A percentile compares a stretch with the other conserved stretches of the same genome.
Conservation (phyloP, 805 yeast species). For the Debaryomyces castellii region DNA sequence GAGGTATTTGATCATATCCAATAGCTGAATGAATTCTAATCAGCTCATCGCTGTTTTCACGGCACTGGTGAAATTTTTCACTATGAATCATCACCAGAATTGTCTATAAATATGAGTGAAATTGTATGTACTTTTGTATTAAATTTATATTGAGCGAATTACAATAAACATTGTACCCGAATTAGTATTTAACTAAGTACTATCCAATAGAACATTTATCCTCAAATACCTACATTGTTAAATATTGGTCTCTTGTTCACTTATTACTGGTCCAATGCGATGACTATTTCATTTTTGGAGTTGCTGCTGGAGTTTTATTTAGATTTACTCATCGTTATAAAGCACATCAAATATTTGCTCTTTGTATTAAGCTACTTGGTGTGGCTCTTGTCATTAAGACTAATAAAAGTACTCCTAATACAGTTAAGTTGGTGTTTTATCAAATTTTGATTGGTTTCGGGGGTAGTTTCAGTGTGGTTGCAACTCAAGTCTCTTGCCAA, state of each 20-base stretch:
- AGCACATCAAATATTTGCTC: conserved; percentile 30
- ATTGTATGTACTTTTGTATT: too few relatives aligned
- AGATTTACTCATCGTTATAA: conserved; percentile 38
- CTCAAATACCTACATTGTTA: conserved; percentile 30
- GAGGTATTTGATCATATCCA: too few relatives aligned
- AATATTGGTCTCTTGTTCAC: conserved; percentile 25
- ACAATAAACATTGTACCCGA: too few relatives aligned
- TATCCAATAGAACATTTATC: too few relatives aligned
- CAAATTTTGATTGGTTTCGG: conserved; percentile 39
- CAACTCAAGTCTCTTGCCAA: conserved; percentile 29
- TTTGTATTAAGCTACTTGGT: conserved; percentile 6
- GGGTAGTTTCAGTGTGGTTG: conserved; percentile 37
- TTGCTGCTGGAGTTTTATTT: conserved; percentile 31
- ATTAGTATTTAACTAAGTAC: too few relatives aligned
- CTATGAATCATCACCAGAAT: too few relatives aligned
- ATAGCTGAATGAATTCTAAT: too few relatives aligned
- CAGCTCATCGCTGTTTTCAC: too few relatives aligned
- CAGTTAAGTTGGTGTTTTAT: conserved; percentile 29
- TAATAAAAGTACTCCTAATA: conserved; percentile 15
- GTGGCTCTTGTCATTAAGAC: background rate
- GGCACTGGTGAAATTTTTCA: too few relatives aligned
- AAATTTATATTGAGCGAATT: too few relatives aligned
- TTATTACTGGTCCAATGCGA: conserved; percentile 39
- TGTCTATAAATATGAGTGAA: too few relatives aligned
- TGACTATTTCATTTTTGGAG: conserved; percentile 37